These are phyloP conservation scores for Leucosporidium creatinivorum DNA, from an alignment of 768 basidiomycete species.

Conservation along the genomic window DNA sequence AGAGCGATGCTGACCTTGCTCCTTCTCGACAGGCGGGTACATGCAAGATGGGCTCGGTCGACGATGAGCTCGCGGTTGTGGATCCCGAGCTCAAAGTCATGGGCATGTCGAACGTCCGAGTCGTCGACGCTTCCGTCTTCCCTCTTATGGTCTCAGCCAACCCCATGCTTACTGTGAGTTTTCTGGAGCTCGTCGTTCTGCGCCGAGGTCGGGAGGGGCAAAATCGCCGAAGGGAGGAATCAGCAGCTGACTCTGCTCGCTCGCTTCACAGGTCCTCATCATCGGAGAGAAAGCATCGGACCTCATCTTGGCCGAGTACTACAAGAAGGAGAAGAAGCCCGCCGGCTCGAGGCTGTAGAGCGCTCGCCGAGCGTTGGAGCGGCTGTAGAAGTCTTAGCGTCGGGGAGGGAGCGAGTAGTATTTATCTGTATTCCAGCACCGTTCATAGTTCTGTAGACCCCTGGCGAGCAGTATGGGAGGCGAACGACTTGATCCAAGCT, in stretches of 20 bases:
- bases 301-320: background rate
- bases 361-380: too few relatives aligned
- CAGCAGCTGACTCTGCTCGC: background rate
- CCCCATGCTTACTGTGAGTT: conserved; percentile 9
- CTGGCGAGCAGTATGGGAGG: too few relatives aligned
- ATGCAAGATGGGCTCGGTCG: conserved; percentile 15
- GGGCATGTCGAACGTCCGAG: conserved; percentile 9
- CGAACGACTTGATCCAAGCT: too few relatives aligned
- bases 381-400: too few relatives aligned
- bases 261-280: background rate
- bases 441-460: too few relatives aligned
- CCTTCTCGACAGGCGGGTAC: background rate
- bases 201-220: background rate
- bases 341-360: too few relatives aligned
- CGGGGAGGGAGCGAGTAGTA: too few relatives aligned
- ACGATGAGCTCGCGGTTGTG: conserved; percentile 8
- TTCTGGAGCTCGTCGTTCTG: background rate
- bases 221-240: too few relatives aligned
- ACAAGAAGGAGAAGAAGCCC: background rate
- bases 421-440: too few relatives aligned
- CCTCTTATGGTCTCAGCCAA: conserved; percentile 6
- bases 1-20: background rate
- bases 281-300: background rate
- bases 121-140: conserved; percentile 15
- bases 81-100: conserved; percentile 14